phyloP scores from a whole-genome alignment of 805 yeast species.

The Spathaspora hagerdaliae region DNA sequence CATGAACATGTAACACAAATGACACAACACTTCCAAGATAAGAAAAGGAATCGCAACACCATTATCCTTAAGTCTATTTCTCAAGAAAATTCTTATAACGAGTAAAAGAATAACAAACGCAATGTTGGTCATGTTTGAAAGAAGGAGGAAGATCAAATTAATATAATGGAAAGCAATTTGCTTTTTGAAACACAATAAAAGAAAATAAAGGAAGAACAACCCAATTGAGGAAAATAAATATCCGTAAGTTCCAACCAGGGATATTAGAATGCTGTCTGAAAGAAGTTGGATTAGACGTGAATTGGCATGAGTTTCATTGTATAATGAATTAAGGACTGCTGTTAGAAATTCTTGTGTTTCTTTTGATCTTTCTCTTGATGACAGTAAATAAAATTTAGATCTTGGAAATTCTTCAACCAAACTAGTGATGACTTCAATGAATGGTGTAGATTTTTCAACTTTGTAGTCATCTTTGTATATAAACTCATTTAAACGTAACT shows the following conservation, averaged over 20 bases:
- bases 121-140: not conserved
- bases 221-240: not conserved
- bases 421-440: not conserved
- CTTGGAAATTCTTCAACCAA: not conserved
- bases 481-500: not conserved
- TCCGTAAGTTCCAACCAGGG: not conserved
- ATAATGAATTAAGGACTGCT: no score
- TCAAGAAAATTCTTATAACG: not conserved
- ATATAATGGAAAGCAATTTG: constrained; percentile 1
- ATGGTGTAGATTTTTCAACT: not conserved
- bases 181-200: constrained; percentile 1
- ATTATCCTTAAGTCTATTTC: not conserved
- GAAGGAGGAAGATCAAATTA: not conserved
- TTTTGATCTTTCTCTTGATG: no score
- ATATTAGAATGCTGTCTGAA: not conserved
- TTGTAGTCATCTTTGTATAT: not conserved
- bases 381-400: not conserved
- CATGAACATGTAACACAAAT: not conserved
- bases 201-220: not conserved
- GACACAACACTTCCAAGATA: not conserved
- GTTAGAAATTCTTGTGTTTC: no score
- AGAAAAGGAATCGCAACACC: not conserved
- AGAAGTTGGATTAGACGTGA: no score
- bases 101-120: not conserved
- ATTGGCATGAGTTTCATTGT: no score